phyloP scores from a whole-genome alignment of 768 basidiomycete genomes.

The Paxillus rubicundulus region DNA sequence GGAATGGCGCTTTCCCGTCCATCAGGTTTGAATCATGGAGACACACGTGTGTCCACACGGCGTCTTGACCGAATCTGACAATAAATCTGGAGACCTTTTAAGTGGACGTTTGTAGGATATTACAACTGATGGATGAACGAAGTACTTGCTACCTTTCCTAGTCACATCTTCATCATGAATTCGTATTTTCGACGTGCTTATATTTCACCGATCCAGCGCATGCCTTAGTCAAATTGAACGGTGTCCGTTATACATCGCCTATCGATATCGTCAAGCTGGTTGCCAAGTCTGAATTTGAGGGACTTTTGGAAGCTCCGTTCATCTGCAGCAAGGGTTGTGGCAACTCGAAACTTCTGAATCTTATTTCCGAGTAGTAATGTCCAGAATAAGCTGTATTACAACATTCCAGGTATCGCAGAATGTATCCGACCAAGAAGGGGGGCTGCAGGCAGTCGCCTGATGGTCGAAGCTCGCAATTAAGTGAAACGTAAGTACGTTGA shows the following conservation, averaged over 20 bases:
- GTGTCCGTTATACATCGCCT: slow-evolving; percentile 14
- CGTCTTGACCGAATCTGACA: slow-evolving; percentile 4
- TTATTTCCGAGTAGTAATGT: slow-evolving; percentile 20
- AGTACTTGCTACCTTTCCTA: slow-evolving; percentile 4
- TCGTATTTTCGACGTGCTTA: slow-evolving; percentile 8
- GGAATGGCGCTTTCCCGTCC: not conserved
- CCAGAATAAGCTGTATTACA: slow-evolving; percentile 36
- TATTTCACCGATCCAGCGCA: slow-evolving; percentile 5
- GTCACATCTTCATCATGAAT: slow-evolving; percentile 12
- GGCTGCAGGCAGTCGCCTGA: slow-evolving; percentile 12
- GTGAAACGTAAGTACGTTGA: slow-evolving; percentile 24
- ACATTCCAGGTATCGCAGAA: slow-evolving; percentile 37
- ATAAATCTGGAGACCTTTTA: not conserved
- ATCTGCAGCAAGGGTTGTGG: not conserved
- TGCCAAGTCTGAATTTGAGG: not conserved
- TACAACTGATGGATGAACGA: not conserved
- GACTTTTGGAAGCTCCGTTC: too few relatives aligned
- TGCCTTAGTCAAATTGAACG: slow-evolving; percentile 12
- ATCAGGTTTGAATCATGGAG: not conserved
- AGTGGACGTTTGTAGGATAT: slow-evolving; percentile 6
- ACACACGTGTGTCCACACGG: not conserved
- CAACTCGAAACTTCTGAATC: not conserved
- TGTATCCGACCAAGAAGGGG: slow-evolving; percentile 28
- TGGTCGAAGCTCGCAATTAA: slow-evolving; percentile 24
- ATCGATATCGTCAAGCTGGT: not conserved